A percentile compares a stretch with the other conserved stretches of the same genome.
Conservation (phyloP, 2,329 filamentous ascomycete species). For the Tricladium varicosporioides region DNA sequence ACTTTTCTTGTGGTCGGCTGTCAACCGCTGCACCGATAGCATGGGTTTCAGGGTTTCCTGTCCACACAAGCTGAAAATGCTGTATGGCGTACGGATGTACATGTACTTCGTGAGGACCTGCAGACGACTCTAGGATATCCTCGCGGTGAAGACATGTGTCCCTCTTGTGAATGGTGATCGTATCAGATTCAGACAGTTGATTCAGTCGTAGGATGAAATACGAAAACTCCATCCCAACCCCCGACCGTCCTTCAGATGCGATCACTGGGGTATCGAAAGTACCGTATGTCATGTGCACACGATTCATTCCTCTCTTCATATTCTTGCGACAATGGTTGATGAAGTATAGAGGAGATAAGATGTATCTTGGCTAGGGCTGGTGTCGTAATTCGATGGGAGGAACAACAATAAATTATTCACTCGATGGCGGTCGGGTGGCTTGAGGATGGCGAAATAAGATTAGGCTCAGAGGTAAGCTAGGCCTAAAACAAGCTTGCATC, state of each 20-base stretch:
- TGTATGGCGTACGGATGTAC: background rate
- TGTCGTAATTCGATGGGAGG: too few species aligned
- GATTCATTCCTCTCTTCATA: too few species aligned
- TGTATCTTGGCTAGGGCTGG: too few species aligned
- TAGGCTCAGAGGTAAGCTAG: too few species aligned
- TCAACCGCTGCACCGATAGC: background rate
- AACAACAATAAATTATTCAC: too few species aligned
- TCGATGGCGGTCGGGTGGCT: too few species aligned
- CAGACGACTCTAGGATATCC: background rate
- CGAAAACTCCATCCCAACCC: background rate
- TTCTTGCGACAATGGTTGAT: too few species aligned
- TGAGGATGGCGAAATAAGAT: too few species aligned
- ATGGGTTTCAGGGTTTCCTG: background rate
- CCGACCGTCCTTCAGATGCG: background rate
- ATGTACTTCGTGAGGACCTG: background rate
- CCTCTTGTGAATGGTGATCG: background rate
- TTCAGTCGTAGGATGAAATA: background rate
- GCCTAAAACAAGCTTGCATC: too few species aligned
- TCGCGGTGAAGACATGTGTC: background rate
- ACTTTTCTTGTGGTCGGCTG: background rate
- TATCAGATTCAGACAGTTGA: background rate
- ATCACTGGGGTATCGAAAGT: too few species aligned
- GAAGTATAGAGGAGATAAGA: too few species aligned
- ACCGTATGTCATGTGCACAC: too few species aligned
- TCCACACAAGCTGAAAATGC: background rate